phyloP scores from a whole-genome alignment of 2,329 filamentous ascomycete species.

The Acarospora socialis region DNA sequence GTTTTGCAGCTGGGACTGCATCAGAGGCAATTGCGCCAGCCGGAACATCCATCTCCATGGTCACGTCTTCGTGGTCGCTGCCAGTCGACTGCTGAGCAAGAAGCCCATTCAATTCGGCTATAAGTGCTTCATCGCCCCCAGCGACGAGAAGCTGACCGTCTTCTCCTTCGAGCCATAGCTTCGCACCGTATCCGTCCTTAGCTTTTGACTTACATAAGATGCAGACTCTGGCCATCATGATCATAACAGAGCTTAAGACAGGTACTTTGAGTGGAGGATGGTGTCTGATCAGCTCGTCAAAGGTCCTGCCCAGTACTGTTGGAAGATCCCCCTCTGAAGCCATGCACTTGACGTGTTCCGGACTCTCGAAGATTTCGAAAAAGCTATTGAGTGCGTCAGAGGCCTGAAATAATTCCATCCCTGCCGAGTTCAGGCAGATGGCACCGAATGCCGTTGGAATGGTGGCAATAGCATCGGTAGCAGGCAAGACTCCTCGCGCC shows the following conservation, averaged over 20 bases:
- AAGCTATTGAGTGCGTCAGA: slow-evolving; percentile 75
- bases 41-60: too few species aligned
- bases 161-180: slow-evolving; percentile 51
- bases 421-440: slow-evolving; percentile 78
- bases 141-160: slow-evolving; percentile 46
- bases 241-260: slow-evolving; percentile 72
- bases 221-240: slow-evolving; percentile 74
- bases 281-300: slow-evolving; percentile 89
- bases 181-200: slow-evolving; percentile 57
- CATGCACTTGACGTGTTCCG: slow-evolving; percentile 74
- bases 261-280: slow-evolving; percentile 69
- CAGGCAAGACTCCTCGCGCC: slow-evolving; percentile 67
- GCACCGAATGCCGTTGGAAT: slow-evolving; percentile 83
- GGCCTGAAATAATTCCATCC: slow-evolving; percentile 73
- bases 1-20: slow-evolving; percentile 9
- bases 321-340: slow-evolving; percentile 59
- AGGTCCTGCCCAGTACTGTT: slow-evolving; percentile 61
- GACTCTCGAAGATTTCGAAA: slow-evolving; percentile 93
- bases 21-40: slow-evolving; percentile 9
- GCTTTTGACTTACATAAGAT: slow-evolving; percentile 60
- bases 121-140: slow-evolving; percentile 33
- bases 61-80: too few species aligned
- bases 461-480: slow-evolving; percentile 72
- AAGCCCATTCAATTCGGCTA: slow-evolving; percentile 19
- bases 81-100: too few species aligned